Evolutionary conservation across 352 stramenopile species (phyloP), one percentile per base, ranked within the genome.

Genomic region (Globisporangium carolinianum): DNA sequence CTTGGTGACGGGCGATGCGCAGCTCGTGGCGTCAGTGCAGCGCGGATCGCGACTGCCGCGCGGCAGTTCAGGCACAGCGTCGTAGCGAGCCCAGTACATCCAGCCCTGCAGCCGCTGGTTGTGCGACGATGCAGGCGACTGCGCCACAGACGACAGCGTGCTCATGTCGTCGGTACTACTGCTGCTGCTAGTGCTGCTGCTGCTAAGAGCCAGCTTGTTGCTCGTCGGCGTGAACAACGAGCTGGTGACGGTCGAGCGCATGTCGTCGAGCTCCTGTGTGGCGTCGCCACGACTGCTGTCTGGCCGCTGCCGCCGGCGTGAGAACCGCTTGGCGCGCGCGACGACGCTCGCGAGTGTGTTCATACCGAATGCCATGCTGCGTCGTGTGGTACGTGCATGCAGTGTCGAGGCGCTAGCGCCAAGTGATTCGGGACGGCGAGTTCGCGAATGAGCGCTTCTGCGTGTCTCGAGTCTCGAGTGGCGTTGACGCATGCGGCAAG

Each of bases 11-110:
- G 45, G 45, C 45, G 45, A 49, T 7, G 45, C 45, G 8, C 45
- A 49, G 5, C 42, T 12, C 6, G 45, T 36, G 3, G 45, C 6
- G 45, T 35, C 17, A 8, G 35, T 41, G 54, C 6, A 17, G 32
- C 8, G 50, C 18, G 17, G 24, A n/a, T 2, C 15, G 12, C 15
- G 38, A 46, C 49, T 49, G 52, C 35, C n/a, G 53, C 3, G 45
- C 18, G 43, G 49, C 18, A 18, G 49, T 12, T 15, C 9, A 4
- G 49, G 41, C 9, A 47, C 51, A 10, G 37, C 42, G 15, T 73
- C 65, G 39, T 55, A 62, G 14, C 67, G 67, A 17, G 57, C 62
- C 71, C 71, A 79, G 61, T 71, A 79, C 71, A 79, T 79, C 71
- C 71, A 79, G 18, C 60, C 64, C 47, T 75, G 59, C 11, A 73